Conservation (phyloP, 1,139 yeast species). For the Eremothecium sinecaudum region DNA sequence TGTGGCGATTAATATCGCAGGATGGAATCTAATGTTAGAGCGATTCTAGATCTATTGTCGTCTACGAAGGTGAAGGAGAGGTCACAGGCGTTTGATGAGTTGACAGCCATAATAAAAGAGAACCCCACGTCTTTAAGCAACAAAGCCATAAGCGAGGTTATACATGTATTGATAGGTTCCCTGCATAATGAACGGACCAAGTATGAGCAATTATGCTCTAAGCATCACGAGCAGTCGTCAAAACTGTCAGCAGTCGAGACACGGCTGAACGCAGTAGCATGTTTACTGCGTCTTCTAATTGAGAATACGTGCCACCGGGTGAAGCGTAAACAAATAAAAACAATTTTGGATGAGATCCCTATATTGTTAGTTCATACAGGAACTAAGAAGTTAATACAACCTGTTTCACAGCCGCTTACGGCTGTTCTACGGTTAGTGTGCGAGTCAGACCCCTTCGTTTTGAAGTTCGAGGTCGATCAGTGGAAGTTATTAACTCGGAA, state of each 20-base stretch:
- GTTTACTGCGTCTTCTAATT: constrained; percentile 26
- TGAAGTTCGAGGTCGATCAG: constrained; percentile 20
- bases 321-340: constrained; percentile 20
- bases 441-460: constrained; percentile 17
- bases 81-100: constrained; percentile 39
- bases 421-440: constrained; percentile 17
- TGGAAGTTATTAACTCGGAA: constrained; percentile 21
- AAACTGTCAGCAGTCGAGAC: constrained; percentile 31
- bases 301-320: constrained; percentile 20
- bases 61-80: constrained; percentile 48
- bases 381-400: constrained; percentile 13
- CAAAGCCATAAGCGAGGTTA: constrained; percentile 25
- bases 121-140: constrained; percentile 19
- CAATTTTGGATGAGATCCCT: constrained; percentile 11
- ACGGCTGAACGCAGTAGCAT: constrained; percentile 38
- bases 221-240: constrained; percentile 12
- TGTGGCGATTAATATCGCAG: no score
- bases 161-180: constrained; percentile 35
- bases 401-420: constrained; percentile 21
- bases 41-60: constrained; percentile 18
- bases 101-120: constrained; percentile 31
- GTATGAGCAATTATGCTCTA: constrained; percentile 24
- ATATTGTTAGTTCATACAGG: constrained; percentile 17
- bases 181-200: constrained; percentile 37
- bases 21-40: constrained; percentile 4